phyloP scores from a whole-genome alignment of 768 basidiomycete species.

The Psilocybe cyanescens region DNA sequence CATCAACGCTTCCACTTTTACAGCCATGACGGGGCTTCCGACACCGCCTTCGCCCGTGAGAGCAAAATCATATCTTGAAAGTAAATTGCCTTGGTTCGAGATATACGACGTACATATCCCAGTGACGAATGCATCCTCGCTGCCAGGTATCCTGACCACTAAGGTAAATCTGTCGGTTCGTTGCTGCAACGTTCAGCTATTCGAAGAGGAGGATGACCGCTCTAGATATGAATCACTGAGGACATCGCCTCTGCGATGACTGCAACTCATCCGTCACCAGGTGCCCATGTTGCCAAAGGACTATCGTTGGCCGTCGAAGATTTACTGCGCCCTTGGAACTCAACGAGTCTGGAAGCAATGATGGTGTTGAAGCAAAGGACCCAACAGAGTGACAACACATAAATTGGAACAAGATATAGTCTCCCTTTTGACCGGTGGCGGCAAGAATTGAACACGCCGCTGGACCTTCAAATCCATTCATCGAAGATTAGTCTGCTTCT shows the following conservation, averaged over 20 bases:
- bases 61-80: conserved; percentile 14
- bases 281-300: conserved; percentile 9
- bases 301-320: background rate
- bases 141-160: background rate
- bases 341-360: conserved; percentile 6
- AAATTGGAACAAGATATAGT: too few species aligned
- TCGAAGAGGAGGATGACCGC: background rate
- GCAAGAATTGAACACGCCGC: too few species aligned
- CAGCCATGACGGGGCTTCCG: conserved; percentile 12
- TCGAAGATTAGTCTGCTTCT: too few species aligned
- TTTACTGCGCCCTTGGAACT: conserved; percentile 11
- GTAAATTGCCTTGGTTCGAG: conserved; percentile 16
- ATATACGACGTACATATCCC: conserved; percentile 18
- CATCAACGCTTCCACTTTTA: conserved; percentile 14
- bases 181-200: background rate
- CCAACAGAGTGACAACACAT: too few species aligned
- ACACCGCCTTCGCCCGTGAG: conserved; percentile 15
- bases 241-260: conserved; percentile 16
- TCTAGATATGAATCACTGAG: conserved; percentile 6
- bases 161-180: conserved; percentile 1
- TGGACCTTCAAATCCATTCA: too few species aligned
- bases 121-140: conserved; percentile 4
- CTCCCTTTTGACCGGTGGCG: too few species aligned
- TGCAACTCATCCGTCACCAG: background rate
- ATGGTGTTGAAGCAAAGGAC: background rate